Evolutionary conservation across 177 flowering plant genomes (phyloP), one percentile per base, ranked within the genome.

Genomic region (Vitis hybrid): DNA sequence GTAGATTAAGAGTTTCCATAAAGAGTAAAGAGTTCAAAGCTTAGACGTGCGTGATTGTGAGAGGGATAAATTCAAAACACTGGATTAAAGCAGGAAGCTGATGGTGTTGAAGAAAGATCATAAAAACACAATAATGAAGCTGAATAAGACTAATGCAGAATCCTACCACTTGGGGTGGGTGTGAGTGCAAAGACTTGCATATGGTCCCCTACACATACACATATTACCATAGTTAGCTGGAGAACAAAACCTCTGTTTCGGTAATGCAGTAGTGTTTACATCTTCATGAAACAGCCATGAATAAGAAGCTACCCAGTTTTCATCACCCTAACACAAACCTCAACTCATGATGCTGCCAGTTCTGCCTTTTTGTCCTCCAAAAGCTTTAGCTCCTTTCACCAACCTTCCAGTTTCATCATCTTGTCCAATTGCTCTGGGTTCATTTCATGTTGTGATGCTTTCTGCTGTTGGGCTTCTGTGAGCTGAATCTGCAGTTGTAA

Each of bases 361-460:
- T 77, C 80, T 17, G 82, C 74, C 67, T 84, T 89, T 61, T 72
- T 79, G 56, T 83, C 86, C 78, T 92, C 98, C 81, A 94, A 71
- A 68, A 81, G 85, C 82, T 85, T 86, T 58, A 94, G 81, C 75
- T 92, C 97, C 50, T 80, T 52, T 3, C 82, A 85, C 97, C 97
- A 94, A 32, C 75, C 83, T 65, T 94, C 97, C 67, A 94, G 71
- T 75, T 92, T 94, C 12, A 82, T 71, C 48, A 89, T 62, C 75
- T 89, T 94, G 18, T 94, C 97, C 73, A 86, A 66, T 73, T 85
- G 97, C 79, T 89, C 97, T 12, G 87, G 91, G 56, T 89, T 89
- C 84, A 84, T 65, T 59, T 86, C 86, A 34, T 79, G 73, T 48
- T 68, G 67, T 1, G 77, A 70, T 34, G 79, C 73, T 76, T 94